Conservation (phyloP, 2,329 filamentous ascomycete genomes). For the Penicillium brevicompactum region DNA sequence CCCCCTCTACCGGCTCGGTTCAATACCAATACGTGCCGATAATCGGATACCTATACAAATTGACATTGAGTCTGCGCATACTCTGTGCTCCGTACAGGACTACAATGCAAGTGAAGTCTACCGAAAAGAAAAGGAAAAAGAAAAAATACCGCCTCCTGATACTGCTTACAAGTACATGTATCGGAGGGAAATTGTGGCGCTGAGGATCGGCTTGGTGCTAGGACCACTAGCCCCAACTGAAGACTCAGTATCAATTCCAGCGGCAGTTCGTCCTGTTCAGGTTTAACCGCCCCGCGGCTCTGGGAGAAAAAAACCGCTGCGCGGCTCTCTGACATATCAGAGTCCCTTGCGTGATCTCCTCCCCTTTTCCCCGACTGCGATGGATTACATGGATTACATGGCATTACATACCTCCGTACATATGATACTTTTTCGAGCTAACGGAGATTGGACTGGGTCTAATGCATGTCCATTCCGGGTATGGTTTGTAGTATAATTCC, state of each 20-base stretch:
- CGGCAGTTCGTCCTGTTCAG: background rate
- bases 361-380: background rate
- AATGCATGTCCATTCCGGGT: background rate
- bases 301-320: background rate
- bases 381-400: background rate
- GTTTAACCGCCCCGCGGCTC: constrained; percentile 8
- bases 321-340: background rate
- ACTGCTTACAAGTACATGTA: background rate
- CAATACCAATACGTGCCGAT: background rate
- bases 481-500: background rate
- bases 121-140: background rate
- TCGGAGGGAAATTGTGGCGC: constrained; percentile 6
- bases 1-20: background rate
- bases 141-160: background rate
- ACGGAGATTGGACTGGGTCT: constrained; percentile 8
- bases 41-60: background rate
- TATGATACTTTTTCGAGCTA: background rate
- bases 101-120: too few relatives aligned
- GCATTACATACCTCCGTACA: background rate
- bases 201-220: constrained; percentile 8
- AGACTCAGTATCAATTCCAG: background rate
- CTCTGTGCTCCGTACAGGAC: too few relatives aligned
- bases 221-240: constrained; percentile 6
- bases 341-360: background rate
- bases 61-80: background rate